Conservation (phyloP, 352 stramenopile genomes). For the Globisporangium sylvaticum region DNA sequence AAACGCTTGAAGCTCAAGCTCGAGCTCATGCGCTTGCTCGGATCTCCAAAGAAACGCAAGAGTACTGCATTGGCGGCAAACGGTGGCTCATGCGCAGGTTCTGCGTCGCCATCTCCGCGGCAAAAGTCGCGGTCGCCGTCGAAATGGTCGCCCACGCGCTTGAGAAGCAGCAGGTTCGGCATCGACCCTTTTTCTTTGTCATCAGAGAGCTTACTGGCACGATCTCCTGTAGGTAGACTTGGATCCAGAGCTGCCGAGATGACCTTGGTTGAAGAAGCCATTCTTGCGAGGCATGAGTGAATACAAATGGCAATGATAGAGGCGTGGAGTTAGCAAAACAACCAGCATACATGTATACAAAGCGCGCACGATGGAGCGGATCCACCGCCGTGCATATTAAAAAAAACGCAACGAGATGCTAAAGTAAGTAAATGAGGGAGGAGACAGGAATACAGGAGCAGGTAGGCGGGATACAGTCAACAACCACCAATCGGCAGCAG, state of each 20-base stretch:
- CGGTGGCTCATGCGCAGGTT: background rate
- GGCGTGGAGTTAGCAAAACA: background rate
- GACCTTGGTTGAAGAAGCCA: slow-evolving; percentile 11
- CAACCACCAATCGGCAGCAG: background rate
- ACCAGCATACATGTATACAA: background rate
- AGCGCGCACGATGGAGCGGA: background rate
- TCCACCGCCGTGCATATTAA: background rate
- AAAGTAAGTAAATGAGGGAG: background rate
- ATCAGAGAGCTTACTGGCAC: background rate
- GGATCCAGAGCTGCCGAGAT: background rate
- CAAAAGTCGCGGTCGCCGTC: slow-evolving; percentile 7
- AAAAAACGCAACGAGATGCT: background rate
- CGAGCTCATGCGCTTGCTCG: slow-evolving; percentile 30
- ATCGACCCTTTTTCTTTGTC: background rate
- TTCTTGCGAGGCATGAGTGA: background rate
- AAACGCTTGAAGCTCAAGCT: slow-evolving; percentile 31
- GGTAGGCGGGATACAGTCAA: background rate
- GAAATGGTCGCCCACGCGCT: background rate
- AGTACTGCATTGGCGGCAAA: background rate
- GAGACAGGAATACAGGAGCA: background rate
- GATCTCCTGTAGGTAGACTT: background rate
- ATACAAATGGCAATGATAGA: background rate
- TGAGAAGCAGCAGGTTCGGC: background rate
- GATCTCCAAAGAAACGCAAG: slow-evolving; percentile 12
- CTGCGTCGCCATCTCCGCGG: background rate